A percentile compares a stretch with the other conserved stretches of the same genome.
phyloP scores from a whole-genome alignment of 164 flowering plant genomes.

The Vitis riparia region DNA sequence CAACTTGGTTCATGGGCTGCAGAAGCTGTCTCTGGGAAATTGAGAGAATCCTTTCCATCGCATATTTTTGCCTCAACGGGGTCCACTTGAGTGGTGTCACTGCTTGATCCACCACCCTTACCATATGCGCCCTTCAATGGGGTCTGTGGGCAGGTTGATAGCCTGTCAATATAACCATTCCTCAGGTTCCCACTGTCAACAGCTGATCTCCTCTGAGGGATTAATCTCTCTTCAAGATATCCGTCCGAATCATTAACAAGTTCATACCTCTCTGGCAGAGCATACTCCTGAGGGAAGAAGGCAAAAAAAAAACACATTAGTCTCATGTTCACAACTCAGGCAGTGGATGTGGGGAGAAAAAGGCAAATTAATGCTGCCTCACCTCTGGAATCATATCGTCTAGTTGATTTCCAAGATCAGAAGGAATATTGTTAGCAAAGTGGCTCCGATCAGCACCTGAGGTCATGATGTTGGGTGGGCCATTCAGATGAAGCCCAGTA shows the following conservation, averaged over 20 bases:
- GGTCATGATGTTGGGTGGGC: too few relatives aligned
- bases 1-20: not conserved
- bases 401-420: not conserved
- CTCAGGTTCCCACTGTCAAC: too few relatives aligned
- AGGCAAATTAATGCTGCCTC: not conserved
- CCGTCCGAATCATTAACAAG: too few relatives aligned
- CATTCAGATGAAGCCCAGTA: too few relatives aligned
- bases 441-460: too few relatives aligned
- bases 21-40: not conserved
- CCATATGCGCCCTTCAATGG: not conserved
- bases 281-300: too few relatives aligned
- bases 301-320: too few relatives aligned
- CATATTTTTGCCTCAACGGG: not conserved
- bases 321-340: too few relatives aligned
- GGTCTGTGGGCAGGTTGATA: not conserved
- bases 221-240: too few relatives aligned
- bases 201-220: too few relatives aligned
- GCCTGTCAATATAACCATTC: too few relatives aligned
- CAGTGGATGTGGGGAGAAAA: not conserved
- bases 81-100: conserved; percentile 4
- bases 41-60: conserved; percentile 1
- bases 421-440: not conserved
- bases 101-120: conserved; percentile 1
- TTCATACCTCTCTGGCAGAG: too few relatives aligned
- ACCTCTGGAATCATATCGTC: not conserved